Evolutionary conservation across 805 yeast species (phyloP), one percentile per base, ranked within the genome.

Genomic region (Saccharomyces mikatae): DNA sequence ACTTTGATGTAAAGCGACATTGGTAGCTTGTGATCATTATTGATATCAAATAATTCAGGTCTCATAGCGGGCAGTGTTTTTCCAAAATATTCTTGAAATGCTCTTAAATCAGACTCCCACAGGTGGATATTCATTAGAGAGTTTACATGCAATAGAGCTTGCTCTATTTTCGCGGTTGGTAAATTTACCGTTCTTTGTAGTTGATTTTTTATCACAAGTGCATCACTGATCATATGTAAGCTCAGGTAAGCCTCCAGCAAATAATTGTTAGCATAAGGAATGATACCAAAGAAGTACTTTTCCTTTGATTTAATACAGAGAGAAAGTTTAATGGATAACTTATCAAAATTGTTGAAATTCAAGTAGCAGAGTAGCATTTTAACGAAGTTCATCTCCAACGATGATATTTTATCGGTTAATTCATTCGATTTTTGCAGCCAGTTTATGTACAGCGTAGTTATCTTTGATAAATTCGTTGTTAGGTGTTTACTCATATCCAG

Each of bases 401-500:
- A 17, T 1, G 66, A 60, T 13, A 62, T 51, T 14, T 49, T 41
- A 32, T 53, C 60, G 0, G 30, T 52, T 2, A 11, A 4, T 4
- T 30, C 22, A 5, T 48, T 17, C 1, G 50, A 17, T 6, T 41
- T 52, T 13, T 30, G 53, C 6, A 70, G 36, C 74, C 77, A 73
- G 8, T 57, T 60, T 9, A 64, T 54, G 52, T 71, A 74, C n/a
- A 62, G 56, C 10, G 62, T 59, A 1, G 71, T 51, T 21, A 75
- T 67, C 48, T 67, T 66, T 1, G 56, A 56, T 11, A 75, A 56
- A 50, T 74, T 73, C 2, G 52, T 26, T 11, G 66, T 64, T 3
- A 71, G 62, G 47, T 66, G 68, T 11, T 68, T 57, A 28, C 62
- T 67, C 59, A 68, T 63, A 55, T 74, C 77, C 11, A 66, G 49